Percentiles rank a stretch among this genome's conserved stretches.
Conservation (phyloP, 2,329 filamentous ascomycete species). For the Ophiocordyceps camponoti-floridani region DNA sequence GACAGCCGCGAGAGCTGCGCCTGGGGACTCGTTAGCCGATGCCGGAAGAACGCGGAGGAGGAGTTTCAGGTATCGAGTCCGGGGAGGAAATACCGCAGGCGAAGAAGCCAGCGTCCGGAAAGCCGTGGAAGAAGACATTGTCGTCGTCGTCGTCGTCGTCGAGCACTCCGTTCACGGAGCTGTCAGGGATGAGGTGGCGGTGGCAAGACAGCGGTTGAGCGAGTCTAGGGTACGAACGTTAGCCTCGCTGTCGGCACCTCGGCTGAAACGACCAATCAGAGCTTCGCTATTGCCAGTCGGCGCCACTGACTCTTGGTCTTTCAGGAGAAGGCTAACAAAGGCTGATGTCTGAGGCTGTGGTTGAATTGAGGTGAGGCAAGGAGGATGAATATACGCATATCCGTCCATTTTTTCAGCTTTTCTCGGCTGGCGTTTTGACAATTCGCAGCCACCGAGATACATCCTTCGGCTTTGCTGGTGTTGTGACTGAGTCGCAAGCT, state of each 20-base stretch:
- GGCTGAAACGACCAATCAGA: conserved; percentile 17
- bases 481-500: too few species aligned
- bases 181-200: conserved; percentile 5
- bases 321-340: too few species aligned
- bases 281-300: conserved; percentile 4
- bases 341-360: too few species aligned
- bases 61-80: not conserved
- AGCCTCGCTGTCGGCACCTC: conserved; percentile 19
- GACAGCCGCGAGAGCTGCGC: conserved; percentile 46
- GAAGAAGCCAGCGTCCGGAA: conserved; percentile 40
- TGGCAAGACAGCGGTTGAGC: conserved; percentile 1
- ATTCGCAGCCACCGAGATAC: too few species aligned
- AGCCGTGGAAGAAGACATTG: conserved; percentile 46
- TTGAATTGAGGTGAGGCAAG: too few species aligned
- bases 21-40: conserved; percentile 6
- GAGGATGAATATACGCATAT: too few species aligned
- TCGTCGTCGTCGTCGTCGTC: too few species aligned
- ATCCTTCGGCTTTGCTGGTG: too few species aligned
- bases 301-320: too few species aligned
- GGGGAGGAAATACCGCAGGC: conserved; percentile 30
- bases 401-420: too few species aligned
- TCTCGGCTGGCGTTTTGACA: too few species aligned
- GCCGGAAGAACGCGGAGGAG: not conserved
- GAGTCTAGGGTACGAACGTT: too few species aligned
- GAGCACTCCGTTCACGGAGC: conserved; percentile 12